Base-by-base conservation (phyloP, 306 rosid genomes). In the Acacia melanoxylon region DNA sequence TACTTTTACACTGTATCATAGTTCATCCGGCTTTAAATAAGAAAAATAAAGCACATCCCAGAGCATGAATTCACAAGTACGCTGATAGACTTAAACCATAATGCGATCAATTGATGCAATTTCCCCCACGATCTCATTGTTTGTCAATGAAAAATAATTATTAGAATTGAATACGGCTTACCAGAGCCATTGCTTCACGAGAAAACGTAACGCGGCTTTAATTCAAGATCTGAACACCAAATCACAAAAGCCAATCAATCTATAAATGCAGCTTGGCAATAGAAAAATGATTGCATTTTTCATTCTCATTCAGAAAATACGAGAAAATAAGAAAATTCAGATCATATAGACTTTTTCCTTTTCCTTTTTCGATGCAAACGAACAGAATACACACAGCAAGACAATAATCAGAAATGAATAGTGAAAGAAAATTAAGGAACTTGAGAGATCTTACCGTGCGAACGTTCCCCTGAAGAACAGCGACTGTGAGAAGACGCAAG, bases 101-200 rank as follows among this genome's bases (percentile, higher is more conserved):
- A 15, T 13, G 17, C 37, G 4, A 33, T 11, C 31, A 27, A 25
- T 61, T 61, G 1, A 17, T 31, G 42, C 22, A 33, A 66, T 16
- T 66, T 19, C 44, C 7, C 6, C 29, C 2, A 40, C 24, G 1
- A 68, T 68, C 73, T 40, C 13, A 40, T 20, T 35, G 17, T 40
- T 68, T 10, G 5, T 22, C 67, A 11, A 48, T 40, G 16, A 40
- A 15, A 58, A 58, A 24, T 40, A 10, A 25, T 8, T 10, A 25
- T 8, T 10, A 46, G 13, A 77, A 44, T 8, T 8, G 33, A 68
- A 68, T 35, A 1, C 25, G 4, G 85, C 91, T 82, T 78, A 87
- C 92, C 89, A 91, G 86, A 83, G 91, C 90, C 96, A 91, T 91
- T 78, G 86, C 91, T 89, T 86, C 76, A 14, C 59, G 81, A 76